Evolutionary conservation across 495 filamentous ascomycete genomes (phyloP), one percentile per base, ranked within the genome.

Genomic region (Jackrogersella minutella): DNA sequence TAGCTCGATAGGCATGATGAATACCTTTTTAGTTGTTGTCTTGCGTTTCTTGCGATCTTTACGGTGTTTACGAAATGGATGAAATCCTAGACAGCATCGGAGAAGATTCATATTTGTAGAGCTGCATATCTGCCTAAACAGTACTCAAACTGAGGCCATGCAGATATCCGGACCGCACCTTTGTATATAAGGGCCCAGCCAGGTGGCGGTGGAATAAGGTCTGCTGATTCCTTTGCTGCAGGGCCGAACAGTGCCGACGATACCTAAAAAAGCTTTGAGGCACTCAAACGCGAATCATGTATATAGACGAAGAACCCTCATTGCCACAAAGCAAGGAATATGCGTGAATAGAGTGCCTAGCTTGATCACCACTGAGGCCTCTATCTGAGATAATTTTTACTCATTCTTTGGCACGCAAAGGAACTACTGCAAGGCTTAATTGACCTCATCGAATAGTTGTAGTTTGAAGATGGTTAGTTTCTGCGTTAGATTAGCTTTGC

Each of bases 91-190:
- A 30, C 9, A 16, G 19, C 9, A 13, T 17, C 47, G 30, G 28
- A 58, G 8, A 36, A 59, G 24, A 33, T 55, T 59, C 62, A 66
- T 65, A 59, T 34, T 59, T 59, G 49, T 66, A 33, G 34, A 41
- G 16, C 11, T 41, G 34, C 10, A 3, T 51, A 36, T 21, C 5
- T 22, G 30, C 49, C 16, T 36, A 22, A 5, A 13, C 19, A 4
- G 22, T 19, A 5, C n/a, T 17, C 7, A 3, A 9, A 19, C 19
- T 44, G 3, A 24, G 22, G 30, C 16, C 5, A 13, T 28, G 9
- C 22, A 60, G 43, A 61, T 61, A 53, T 55, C 19, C 19, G 16
- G 8, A 0, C 10, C 6, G n/a, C 33, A 5, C 1, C 50, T 50
- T 61, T 59, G 33, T 49, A 50, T 6, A 51, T 39, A 21, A 33